phyloP scores from a whole-genome alignment of 805 yeast genomes.

The Nakazawaea wyomingensis region DNA sequence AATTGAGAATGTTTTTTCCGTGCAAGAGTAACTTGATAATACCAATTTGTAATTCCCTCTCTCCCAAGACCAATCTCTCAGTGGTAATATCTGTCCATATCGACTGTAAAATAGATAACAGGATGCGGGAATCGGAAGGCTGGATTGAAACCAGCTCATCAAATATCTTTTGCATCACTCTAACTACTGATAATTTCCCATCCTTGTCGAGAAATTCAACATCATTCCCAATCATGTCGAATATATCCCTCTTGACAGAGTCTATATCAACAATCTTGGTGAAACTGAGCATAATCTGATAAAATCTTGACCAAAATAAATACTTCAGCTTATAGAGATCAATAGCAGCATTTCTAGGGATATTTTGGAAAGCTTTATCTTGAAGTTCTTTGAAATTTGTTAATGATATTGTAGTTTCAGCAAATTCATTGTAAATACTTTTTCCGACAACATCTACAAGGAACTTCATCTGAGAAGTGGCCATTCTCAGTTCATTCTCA shows the following conservation, averaged over 20 bases:
- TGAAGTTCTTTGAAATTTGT: conserved; percentile 20
- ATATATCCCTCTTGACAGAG: background rate
- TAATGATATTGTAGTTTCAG: conserved; percentile 15
- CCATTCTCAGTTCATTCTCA: conserved; percentile 18
- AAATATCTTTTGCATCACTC: conserved; percentile 12
- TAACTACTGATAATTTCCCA: conserved; percentile 17
- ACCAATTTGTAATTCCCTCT: conserved; percentile 54
- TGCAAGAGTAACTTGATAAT: conserved; percentile 50
- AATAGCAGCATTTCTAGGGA: conserved; percentile 19
- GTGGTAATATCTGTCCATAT: conserved; percentile 58
- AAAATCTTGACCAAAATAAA: conserved; percentile 29
- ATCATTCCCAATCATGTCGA: conserved; percentile 3
- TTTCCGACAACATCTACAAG: conserved; percentile 20
- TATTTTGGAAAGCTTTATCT: conserved; percentile 15
- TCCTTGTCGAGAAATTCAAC: conserved; percentile 1
- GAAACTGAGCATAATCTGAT: conserved; percentile 4
- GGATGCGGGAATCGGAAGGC: conserved; percentile 11
- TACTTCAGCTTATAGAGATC: conserved; percentile 41
- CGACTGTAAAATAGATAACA: conserved; percentile 30
- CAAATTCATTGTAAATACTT: conserved; percentile 21
- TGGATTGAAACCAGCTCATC: conserved; percentile 9
- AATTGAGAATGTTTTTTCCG: conserved; percentile 31
- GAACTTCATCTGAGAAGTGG: conserved; percentile 21
- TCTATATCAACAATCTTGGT: conserved; percentile 1
- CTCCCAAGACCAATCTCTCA: conserved; percentile 60